Conservation (phyloP, 345 rosid genomes). For the Gynandropsis gynandra region DNA sequence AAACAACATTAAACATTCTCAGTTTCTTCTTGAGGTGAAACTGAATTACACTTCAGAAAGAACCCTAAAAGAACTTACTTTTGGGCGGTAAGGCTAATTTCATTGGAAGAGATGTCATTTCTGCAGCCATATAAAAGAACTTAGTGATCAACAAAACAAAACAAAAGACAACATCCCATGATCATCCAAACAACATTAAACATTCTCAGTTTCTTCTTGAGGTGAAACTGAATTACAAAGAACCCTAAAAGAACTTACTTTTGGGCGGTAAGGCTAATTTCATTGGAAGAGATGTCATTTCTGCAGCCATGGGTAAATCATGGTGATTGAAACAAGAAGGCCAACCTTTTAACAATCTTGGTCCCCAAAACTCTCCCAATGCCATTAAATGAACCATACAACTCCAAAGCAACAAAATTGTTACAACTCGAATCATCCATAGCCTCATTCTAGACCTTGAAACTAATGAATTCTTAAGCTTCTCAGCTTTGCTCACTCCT, state of each 20-base stretch:
- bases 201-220: too few species aligned
- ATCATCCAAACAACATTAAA: too few species aligned
- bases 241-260: slow-evolving; percentile 39
- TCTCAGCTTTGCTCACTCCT: slow-evolving; percentile 51
- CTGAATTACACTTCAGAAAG: too few species aligned
- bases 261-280: slow-evolving; percentile 66
- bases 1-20: too few species aligned
- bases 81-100: slow-evolving; percentile 66
- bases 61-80: slow-evolving; percentile 39
- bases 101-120: slow-evolving; percentile 38
- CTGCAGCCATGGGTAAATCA: slow-evolving; percentile 28
- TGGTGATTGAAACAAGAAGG: slow-evolving; percentile 71
- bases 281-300: slow-evolving; percentile 38
- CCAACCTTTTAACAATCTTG: slow-evolving; percentile 69
- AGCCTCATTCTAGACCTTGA: slow-evolving; percentile 60
- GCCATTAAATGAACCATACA: slow-evolving; percentile 72
- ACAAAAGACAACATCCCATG: too few species aligned
- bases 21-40: too few species aligned
- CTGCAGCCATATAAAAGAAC: too few species aligned
- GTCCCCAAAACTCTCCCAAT: slow-evolving; percentile 79
- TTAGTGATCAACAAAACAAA: too few species aligned
- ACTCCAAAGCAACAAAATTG: slow-evolving; percentile 60
- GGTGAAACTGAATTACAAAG: too few species aligned
- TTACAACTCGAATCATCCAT: slow-evolving; percentile 71
- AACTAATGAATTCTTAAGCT: slow-evolving; percentile 41